Evolutionary conservation across 1,139 yeast genomes (phyloP).

Genomic region (Blastobotrys persicus): DNA sequence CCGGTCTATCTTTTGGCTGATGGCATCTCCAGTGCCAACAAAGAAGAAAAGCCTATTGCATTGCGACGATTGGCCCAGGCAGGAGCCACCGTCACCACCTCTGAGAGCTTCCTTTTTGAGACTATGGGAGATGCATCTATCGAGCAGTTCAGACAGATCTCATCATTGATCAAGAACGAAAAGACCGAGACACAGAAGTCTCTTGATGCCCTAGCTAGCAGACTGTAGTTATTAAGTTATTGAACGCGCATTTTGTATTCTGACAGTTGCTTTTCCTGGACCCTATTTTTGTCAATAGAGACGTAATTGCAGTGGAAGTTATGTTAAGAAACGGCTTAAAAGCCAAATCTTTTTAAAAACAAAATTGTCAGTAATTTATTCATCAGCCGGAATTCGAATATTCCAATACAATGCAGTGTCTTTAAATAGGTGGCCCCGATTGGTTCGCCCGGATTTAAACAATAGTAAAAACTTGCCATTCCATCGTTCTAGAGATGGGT

Average conservation of each 20-base stretch:
- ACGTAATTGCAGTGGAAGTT: too few species aligned
- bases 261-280: too few species aligned
- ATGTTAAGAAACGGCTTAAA: too few species aligned
- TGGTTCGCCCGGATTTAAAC: too few species aligned
- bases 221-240: conserved; percentile 6
- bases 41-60: conserved; percentile 31
- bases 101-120: conserved; percentile 41
- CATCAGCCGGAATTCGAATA: too few species aligned
- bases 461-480: too few species aligned
- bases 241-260: neutral
- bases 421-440: too few species aligned
- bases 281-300: too few species aligned
- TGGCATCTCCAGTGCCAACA: conserved; percentile 29
- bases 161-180: conserved; percentile 26
- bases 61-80: conserved; percentile 24
- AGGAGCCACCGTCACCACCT: conserved; percentile 34
- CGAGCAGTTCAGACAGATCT: conserved; percentile 23
- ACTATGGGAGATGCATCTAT: conserved; percentile 40
- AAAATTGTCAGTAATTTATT: too few species aligned
- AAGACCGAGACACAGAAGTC: conserved; percentile 18
- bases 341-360: too few species aligned
- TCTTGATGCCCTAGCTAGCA: conserved; percentile 19
- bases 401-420: too few species aligned
- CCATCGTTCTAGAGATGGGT: too few species aligned
- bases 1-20: conserved; percentile 31